Evolutionary conservation across 139 green algal genomes (phyloP), one percentile per base, ranked within the genome.

Genomic region (Picochlorum sp.): DNA sequence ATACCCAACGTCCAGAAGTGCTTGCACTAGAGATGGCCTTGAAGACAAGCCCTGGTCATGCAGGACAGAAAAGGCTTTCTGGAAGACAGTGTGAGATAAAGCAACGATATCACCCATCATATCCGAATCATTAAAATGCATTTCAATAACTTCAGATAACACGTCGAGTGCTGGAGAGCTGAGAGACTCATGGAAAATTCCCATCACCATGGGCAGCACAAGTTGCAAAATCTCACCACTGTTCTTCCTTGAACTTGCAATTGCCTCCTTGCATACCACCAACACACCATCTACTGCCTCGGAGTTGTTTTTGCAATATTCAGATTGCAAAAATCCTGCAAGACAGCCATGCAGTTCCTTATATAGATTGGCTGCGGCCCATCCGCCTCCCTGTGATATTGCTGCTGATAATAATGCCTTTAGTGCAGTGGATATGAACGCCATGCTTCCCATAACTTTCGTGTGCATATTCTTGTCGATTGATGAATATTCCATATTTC

Each of bases 111-210:
- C 41, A 16, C 37, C 20, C 16, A 70, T 45, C 4, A 51, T 61
- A 3, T 6, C 30, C 34, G 20, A 71, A 76, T 76, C 38, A 60
- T 72, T 51, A 37, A 55, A 61, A 61, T 76, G 63, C 37, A 72
- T 66, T 41, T 76, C 70, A 57, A 88, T 79, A 62, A 78, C 44
- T 72, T 90, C 83, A 6, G 41, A 61, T 54, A 88, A 66, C 2
- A 71, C 66, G 20, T 82, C 77, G 18, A 86, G 64, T 60, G 61
- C 70, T 21, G 51, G 58, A 2, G 79, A 56, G 32, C 79, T 64
- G 18, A 68, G 62, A 11, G 57, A 62, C 13, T 56, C 60, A 2
- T 47, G 20, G 45, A 86, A 79, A 4, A 86, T 47, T 6, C 51
- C 47, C 1, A 26, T 30, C 28, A 83, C 28, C 1, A 60, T 56